Evolutionary conservation across 164 flowering plant genomes (phyloP).

Genomic region (Hamamelis virginiana): DNA sequence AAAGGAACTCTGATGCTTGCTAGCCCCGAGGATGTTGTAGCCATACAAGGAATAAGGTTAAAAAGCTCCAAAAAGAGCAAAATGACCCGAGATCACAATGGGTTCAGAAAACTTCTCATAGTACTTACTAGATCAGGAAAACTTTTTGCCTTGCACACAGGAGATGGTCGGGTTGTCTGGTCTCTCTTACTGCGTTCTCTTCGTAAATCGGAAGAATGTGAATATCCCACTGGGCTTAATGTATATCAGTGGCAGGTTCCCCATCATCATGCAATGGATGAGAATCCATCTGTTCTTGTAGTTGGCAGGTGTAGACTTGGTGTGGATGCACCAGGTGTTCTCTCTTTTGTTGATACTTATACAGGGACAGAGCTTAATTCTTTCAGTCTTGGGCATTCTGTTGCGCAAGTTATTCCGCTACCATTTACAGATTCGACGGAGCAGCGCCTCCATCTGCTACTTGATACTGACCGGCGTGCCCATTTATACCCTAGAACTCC

Average conservation of each 20-base stretch:
- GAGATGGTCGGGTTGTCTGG: conserved; percentile 96
- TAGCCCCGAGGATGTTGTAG: conserved; percentile 80
- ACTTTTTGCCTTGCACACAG: conserved; percentile 84
- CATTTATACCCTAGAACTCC: conserved; percentile 75
- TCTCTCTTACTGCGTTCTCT: conserved; percentile 60
- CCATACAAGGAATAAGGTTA: conserved; percentile 81
- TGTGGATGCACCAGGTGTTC: conserved; percentile 54
- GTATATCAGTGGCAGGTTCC: conserved; percentile 91
- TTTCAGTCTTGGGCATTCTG: conserved; percentile 51
- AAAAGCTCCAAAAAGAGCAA: conserved; percentile 86
- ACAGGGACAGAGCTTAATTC: conserved; percentile 71
- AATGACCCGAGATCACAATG: conserved; percentile 96
- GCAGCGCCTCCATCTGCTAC: conserved; percentile 78
- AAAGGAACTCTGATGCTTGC: conserved; percentile 97
- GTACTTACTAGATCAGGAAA: conserved; percentile 92
- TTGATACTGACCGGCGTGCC: conserved; percentile 54
- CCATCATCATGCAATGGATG: conserved; percentile 95
- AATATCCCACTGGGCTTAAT: conserved; percentile 54
- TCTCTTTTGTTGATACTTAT: conserved; percentile 89
- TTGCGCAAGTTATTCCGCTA: conserved; percentile 70
- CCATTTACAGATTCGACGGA: conserved; percentile 85
- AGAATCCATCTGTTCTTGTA: conserved; percentile 87
- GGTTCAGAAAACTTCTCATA: conserved; percentile 84
- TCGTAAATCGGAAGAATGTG: conserved; percentile 63
- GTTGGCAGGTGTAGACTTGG: conserved; percentile 73